Percentiles rank a stretch among this genome's conserved stretches.
Evolutionary conservation across 371 early-diverging fungal genomes (phyloP).

Genomic region (Synchytrium microbalum): DNA sequence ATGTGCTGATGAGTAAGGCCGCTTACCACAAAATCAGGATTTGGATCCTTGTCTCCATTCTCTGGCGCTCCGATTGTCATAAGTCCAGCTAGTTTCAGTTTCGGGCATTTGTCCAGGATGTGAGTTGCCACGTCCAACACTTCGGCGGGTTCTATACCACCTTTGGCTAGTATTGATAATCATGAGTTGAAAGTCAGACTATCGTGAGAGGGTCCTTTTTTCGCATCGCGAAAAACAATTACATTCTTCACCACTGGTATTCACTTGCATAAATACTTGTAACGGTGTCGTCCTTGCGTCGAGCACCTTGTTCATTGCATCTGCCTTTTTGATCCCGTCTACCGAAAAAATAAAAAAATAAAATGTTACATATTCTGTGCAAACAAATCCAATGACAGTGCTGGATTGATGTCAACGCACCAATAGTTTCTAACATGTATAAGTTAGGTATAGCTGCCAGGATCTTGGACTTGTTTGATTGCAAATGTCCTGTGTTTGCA

Average conservation of each 20-base stretch:
- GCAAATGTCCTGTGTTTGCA: slow-evolving; percentile 45
- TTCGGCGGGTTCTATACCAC: slow-evolving; percentile 57
- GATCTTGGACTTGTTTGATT: slow-evolving; percentile 90
- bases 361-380: slow-evolving; percentile 6
- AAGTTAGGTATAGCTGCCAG: slow-evolving; percentile 82
- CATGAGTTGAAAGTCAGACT: too few species aligned
- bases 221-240: slow-evolving; percentile 12
- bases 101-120: slow-evolving; percentile 57
- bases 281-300: slow-evolving; percentile 50
- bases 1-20: not conserved
- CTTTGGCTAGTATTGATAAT: slow-evolving; percentile 61
- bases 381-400: not conserved
- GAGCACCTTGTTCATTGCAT: slow-evolving; percentile 58
- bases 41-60: slow-evolving; percentile 27
- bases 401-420: slow-evolving; percentile 18
- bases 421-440: slow-evolving; percentile 85
- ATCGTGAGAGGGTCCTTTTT: not conserved
- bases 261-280: slow-evolving; percentile 83
- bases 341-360: not conserved
- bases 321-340: slow-evolving; percentile 72
- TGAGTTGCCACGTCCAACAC: slow-evolving; percentile 45
- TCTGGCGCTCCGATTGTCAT: slow-evolving; percentile 89
- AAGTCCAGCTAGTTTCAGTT: slow-evolving; percentile 67
- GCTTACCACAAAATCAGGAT: slow-evolving; percentile 77
- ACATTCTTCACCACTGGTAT: slow-evolving; percentile 89